Conservation (phyloP, 331 rosid species). For the Ulmus americana region DNA sequence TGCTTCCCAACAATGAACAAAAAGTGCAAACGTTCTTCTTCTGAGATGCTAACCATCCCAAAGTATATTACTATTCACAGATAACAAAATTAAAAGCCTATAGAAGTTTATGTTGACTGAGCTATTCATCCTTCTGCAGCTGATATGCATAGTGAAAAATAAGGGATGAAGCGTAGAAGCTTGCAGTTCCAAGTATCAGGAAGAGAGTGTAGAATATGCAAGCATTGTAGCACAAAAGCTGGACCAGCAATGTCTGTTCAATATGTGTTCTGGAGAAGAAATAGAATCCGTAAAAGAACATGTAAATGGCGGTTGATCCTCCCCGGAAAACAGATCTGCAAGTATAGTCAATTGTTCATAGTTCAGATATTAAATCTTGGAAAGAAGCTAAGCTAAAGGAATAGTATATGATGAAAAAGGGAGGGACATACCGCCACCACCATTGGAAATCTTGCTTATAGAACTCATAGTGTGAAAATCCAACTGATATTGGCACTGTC, state of each 20-base stretch:
- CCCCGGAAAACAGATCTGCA: slow-evolving; percentile 9
- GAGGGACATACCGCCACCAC: slow-evolving; percentile 7
- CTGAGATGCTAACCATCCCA: too few relatives aligned
- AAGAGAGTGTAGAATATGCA: neutral
- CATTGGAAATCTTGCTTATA: neutral
- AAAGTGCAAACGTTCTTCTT: too few relatives aligned
- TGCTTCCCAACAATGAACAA: too few relatives aligned
- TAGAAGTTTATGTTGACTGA: neutral
- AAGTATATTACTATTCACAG: too few relatives aligned
- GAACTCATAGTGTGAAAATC: neutral
- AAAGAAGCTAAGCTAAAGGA: neutral
- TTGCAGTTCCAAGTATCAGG: slow-evolving; percentile 3
- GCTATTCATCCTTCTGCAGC: neutral
- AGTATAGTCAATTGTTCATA: neutral
- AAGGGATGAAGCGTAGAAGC: slow-evolving; percentile 7
- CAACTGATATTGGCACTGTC: neutral
- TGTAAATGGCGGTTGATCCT: slow-evolving; percentile 1
- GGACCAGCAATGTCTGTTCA: neutral
- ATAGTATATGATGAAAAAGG: neutral
- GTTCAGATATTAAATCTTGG: neutral
- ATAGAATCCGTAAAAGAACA: slow-evolving; percentile 2
- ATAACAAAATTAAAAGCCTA: neutral
- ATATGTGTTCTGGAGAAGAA: neutral
- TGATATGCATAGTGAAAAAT: neutral
- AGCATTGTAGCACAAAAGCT: slow-evolving; percentile 4